These are phyloP conservation scores for Nicotiana paniculata DNA, from an alignment of 257 asterid species.

Conservation along the genomic window DNA sequence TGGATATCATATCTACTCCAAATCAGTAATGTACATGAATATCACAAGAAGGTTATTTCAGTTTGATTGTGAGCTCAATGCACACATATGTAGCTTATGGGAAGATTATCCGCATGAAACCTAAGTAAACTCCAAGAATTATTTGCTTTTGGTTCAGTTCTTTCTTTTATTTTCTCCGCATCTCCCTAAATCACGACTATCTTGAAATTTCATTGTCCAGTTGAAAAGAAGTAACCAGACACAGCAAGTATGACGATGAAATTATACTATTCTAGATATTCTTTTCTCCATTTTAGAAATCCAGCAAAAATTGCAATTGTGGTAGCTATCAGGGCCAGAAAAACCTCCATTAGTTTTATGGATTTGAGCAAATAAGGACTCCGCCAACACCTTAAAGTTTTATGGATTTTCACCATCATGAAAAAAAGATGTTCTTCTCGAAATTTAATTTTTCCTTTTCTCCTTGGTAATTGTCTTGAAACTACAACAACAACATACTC, in stretches of 20 bases:
- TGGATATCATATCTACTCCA: background rate
- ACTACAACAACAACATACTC: too few species aligned
- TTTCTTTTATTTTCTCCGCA: background rate
- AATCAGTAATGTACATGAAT: background rate
- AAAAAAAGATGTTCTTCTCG: too few species aligned
- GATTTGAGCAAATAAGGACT: too few species aligned
- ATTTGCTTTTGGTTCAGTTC: background rate
- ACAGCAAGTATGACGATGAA: background rate
- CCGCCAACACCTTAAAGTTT: too few species aligned
- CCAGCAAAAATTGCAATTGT: background rate
- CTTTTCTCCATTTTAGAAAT: background rate
- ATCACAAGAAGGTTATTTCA: background rate
- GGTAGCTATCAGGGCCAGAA: background rate
- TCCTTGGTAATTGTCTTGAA: background rate
- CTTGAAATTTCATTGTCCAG: background rate
- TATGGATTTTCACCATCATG: too few species aligned
- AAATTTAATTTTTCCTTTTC: too few species aligned
- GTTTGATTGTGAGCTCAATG: background rate
- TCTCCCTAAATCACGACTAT: background rate
- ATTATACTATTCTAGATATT: background rate
- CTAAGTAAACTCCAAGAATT: background rate
- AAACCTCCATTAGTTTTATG: too few species aligned
- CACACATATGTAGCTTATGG: background rate
- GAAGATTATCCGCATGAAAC: background rate
- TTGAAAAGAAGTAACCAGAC: background rate